These are phyloP conservation scores for Chlorella sp. DNA, from an alignment of 139 green algal genomes.

Conservation along the genomic window DNA sequence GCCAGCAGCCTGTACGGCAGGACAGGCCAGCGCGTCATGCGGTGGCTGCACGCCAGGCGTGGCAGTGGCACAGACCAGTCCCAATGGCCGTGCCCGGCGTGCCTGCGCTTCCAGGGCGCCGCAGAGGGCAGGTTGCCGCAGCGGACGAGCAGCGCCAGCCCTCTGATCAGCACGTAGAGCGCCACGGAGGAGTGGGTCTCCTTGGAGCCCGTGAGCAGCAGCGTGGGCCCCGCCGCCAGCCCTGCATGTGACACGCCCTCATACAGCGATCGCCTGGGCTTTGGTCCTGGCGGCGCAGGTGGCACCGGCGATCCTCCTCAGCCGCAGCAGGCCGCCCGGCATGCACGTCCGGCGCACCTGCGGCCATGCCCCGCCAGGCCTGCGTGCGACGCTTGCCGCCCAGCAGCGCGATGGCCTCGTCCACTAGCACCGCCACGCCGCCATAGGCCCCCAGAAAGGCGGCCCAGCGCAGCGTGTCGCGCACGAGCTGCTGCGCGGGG, in stretches of 20 bases:
- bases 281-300: too few species aligned
- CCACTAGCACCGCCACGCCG: conserved; percentile 66
- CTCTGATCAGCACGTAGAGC: conserved; percentile 83
- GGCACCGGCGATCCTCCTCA: too few species aligned
- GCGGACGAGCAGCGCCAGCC: conserved; percentile 84
- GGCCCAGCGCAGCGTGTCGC: conserved; percentile 69
- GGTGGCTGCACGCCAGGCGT: neutral
- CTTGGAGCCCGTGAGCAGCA: conserved; percentile 73
- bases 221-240: conserved; percentile 74
- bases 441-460: conserved; percentile 71
- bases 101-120: too few species aligned
- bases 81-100: neutral
- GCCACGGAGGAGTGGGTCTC: conserved; percentile 81
- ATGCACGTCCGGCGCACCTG: neutral
- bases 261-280: too few species aligned
- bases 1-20: conserved; percentile 55
- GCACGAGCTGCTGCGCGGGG: conserved; percentile 2
- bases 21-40: conserved; percentile 9
- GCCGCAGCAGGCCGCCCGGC: too few species aligned
- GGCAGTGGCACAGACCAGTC: neutral
- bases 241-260: too few species aligned
- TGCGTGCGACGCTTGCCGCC: conserved; percentile 52
- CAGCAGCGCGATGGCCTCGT: conserved; percentile 73
- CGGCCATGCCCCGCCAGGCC: conserved; percentile 7
- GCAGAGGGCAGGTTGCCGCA: conserved; percentile 75